Evolutionary conservation across 2,329 filamentous ascomycete genomes (phyloP).

Genomic region (Tolypocladium sp.): DNA sequence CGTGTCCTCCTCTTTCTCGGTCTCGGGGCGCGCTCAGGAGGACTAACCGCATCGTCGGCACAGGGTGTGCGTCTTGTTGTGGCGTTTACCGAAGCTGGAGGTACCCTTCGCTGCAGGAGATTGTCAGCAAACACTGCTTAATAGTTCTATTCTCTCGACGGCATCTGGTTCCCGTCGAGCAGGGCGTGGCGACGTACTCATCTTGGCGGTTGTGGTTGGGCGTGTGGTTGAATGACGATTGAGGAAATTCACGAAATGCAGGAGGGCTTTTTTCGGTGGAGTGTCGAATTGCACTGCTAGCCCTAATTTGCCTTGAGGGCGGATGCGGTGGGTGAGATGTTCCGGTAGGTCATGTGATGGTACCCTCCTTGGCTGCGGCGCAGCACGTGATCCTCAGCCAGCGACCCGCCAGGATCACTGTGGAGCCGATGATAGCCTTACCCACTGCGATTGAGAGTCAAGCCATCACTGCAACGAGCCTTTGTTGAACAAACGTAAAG

Average conservation of each 20-base stretch:
- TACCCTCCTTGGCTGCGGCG: conserved; percentile 7
- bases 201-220: conserved; percentile 41
- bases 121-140: conserved; percentile 12
- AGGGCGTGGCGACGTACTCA: conserved; percentile 38
- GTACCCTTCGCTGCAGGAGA: conserved; percentile 44
- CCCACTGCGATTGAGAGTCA: neutral
- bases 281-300: conserved; percentile 21
- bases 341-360: conserved; percentile 20
- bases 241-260: conserved; percentile 23
- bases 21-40: conserved; percentile 2
- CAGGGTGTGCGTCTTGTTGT: conserved; percentile 97
- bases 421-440: neutral
- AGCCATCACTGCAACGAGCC: neutral
- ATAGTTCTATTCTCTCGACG: neutral
- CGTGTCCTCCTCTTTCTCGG: conserved; percentile 5
- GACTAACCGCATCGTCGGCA: conserved; percentile 96
- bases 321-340: conserved; percentile 11
- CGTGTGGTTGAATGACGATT: conserved; percentile 29
- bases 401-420: neutral
- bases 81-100: conserved; percentile 55
- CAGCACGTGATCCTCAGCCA: neutral
- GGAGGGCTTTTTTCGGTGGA: conserved; percentile 27
- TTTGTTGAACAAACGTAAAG: neutral
- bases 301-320: conserved; percentile 23
- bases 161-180: neutral